phyloP scores from a whole-genome alignment of 2,329 filamentous ascomycete genomes.

The Alternaria sp. region DNA sequence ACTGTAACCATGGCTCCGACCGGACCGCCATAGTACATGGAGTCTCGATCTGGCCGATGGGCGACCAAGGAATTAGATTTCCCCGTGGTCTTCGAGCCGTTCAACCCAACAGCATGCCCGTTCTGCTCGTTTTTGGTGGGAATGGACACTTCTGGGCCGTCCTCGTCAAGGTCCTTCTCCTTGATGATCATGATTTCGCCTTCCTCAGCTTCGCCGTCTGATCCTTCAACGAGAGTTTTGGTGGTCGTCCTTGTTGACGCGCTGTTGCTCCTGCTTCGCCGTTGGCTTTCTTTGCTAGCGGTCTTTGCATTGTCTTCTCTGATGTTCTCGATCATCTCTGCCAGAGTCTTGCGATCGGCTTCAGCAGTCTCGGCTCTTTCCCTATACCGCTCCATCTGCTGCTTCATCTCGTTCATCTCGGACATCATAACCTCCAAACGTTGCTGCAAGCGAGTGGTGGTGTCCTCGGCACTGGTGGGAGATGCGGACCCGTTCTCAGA shows the following conservation, averaged over 20 bases:
- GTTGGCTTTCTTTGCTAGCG: slow-evolving; percentile 41
- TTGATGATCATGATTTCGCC: slow-evolving; percentile 51
- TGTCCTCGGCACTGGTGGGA: slow-evolving; percentile 41
- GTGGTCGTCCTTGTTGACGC: slow-evolving; percentile 19
- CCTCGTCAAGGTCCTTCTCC: slow-evolving; percentile 41
- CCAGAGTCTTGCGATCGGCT: slow-evolving; percentile 78
- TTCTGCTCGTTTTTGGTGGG: slow-evolving; percentile 39
- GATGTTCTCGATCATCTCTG: slow-evolving; percentile 88
- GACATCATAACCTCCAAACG: slow-evolving; percentile 78
- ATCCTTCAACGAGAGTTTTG: slow-evolving; percentile 26
- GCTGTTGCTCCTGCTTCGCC: slow-evolving; percentile 37
- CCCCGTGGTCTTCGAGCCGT: slow-evolving; percentile 31
- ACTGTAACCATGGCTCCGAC: slow-evolving; percentile 51
- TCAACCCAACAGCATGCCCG: slow-evolving; percentile 38
- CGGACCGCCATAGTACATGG: slow-evolving; percentile 49
- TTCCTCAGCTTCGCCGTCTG: slow-evolving; percentile 38
- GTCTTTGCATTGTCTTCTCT: slow-evolving; percentile 70
- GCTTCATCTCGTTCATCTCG: slow-evolving; percentile 83
- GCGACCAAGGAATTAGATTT: slow-evolving; percentile 38
- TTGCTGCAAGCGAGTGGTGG: slow-evolving; percentile 66
- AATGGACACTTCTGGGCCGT: slow-evolving; percentile 31
- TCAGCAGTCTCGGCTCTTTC: slow-evolving; percentile 83
- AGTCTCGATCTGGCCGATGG: slow-evolving; percentile 37
- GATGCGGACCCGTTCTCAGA: slow-evolving; percentile 35
- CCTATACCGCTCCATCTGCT: slow-evolving; percentile 81